Percentiles rank a stretch among this genome's conserved stretches.
These are phyloP conservation scores for Rubroshorea leprosula DNA, from an alignment of 345 rosid genomes.

Conservation along the genomic window DNA sequence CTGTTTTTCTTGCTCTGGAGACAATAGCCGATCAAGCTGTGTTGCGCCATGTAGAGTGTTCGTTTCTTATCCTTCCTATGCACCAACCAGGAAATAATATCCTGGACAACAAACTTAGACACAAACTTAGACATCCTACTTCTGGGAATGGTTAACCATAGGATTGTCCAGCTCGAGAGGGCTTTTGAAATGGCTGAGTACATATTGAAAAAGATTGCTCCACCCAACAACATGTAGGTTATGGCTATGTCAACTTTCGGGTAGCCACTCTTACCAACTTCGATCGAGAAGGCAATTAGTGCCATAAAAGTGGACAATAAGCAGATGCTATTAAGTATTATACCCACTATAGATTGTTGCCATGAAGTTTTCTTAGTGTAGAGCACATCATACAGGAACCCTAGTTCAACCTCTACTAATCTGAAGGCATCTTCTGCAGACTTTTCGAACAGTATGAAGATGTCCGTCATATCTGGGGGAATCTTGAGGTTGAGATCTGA, in stretches of 20 bases:
- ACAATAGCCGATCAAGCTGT: constrained; percentile 15
- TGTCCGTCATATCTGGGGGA: constrained; percentile 13
- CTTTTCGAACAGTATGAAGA: not conserved
- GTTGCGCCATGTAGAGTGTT: constrained; percentile 14
- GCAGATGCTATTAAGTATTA: constrained; percentile 20
- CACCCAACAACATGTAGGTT: constrained; percentile 17
- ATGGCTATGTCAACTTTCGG: constrained; percentile 7
- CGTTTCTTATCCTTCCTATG: not conserved
- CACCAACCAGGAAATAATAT: not conserved
- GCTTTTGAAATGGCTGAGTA: not conserved
- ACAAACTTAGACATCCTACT: not conserved
- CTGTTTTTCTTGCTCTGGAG: not conserved
- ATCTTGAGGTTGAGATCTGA: constrained; percentile 29
- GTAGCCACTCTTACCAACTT: not conserved
- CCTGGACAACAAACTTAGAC: not conserved
- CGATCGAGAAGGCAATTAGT: constrained; percentile 9
- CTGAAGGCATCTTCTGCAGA: constrained; percentile 20
- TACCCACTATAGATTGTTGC: not conserved
- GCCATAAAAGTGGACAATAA: constrained; percentile 8
- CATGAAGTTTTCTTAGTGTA: constrained; percentile 38
- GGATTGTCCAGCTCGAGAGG: constrained; percentile 16
- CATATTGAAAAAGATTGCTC: constrained; percentile 18
- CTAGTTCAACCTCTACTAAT: constrained; percentile 35
- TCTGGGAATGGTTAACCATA: not conserved
- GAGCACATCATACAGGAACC: constrained; percentile 37